A percentile compares a stretch with the other conserved stretches of the same genome.
Conservation (phyloP, 495 filamentous ascomycete genomes). For the Talaromyces liani region DNA sequence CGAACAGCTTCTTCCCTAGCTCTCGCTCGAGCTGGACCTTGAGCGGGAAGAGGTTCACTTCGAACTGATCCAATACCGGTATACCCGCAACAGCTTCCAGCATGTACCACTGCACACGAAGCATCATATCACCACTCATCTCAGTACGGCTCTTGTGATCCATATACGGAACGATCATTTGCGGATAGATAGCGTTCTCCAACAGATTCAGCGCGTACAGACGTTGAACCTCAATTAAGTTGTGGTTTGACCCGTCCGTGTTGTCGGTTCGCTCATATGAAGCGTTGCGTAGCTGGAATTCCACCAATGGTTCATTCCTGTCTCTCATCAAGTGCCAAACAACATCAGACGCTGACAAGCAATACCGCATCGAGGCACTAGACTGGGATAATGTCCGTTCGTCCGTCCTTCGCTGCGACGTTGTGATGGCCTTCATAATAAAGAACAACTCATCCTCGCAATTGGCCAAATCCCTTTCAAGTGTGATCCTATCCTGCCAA, state of each 20-base stretch:
- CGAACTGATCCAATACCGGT: conserved; percentile 94
- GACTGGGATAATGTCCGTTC: conserved; percentile 57
- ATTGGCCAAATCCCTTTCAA: conserved; percentile 80
- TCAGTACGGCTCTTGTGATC: conserved; percentile 52
- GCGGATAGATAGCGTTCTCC: conserved; percentile 84
- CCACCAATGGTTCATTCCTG: conserved; percentile 78
- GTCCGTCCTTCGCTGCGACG: conserved; percentile 80
- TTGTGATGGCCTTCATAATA: conserved; percentile 99
- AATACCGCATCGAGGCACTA: conserved; percentile 78
- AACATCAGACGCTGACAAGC: conserved; percentile 83
- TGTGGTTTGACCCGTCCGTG: conserved; percentile 91
- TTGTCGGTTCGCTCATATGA: conserved; percentile 93
- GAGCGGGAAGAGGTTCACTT: conserved; percentile 87
- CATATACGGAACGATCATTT: conserved; percentile 86
- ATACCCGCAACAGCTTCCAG: conserved; percentile 97
- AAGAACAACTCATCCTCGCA: conserved; percentile 99
- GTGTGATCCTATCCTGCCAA: conserved; percentile 77
- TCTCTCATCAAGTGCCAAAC: conserved; percentile 94
- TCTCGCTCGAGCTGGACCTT: conserved; percentile 92
- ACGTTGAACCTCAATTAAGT: conserved; percentile 75
- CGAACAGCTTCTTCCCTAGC: conserved; percentile 87
- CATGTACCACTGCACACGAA: conserved; percentile 94
- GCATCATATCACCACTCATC: conserved; percentile 60
- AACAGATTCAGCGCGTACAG: conserved; percentile 83
- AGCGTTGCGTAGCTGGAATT: conserved; percentile 85